Evolutionary conservation across 495 filamentous ascomycete genomes (phyloP), one percentile per base, ranked within the genome.

Genomic region (Aspergillus baeticus): DNA sequence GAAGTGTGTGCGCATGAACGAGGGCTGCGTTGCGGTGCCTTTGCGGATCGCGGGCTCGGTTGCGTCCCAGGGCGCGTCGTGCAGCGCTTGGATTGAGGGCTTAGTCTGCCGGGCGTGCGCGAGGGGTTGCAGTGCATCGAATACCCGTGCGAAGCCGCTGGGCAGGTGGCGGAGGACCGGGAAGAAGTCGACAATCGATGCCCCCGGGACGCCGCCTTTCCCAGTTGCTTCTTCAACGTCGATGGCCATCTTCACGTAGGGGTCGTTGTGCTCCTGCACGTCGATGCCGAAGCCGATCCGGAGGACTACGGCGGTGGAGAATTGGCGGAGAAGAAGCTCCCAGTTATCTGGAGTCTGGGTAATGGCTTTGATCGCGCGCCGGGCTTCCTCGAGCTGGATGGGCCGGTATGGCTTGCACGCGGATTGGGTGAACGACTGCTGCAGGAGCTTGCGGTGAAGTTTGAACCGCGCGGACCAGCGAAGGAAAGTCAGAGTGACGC

Each of bases 221-320:
- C 69, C 71, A 0, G 69, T 71, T 0, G 77, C 77, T 54, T 70
- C 62, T 31, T 68, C 65, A 6, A 75, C 76, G 29, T 77, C 76
- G 23, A 64, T 61, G 1, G 76, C 71, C 37, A 80, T 76, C 37
- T 78, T 63, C 13, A 79, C 69, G 35, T 72, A 77, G 0, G 72
- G 69, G 48, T 77, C 73, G 33, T 75, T 62, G 35, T 78, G 63
- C 18, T 62, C 64, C 35, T 63, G 52, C 11, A 81, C 62, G 4
- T 64, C 63, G 18, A 79, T 73, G 0, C 78, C 77, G 59, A 77
- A 79, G 2, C 72, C 74, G 41, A 79, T 74, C 0, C 71, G 61
- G 44, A 80, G 58, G 6, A 78, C 75, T 7, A 62, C 60, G 8
- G 60, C 60, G 1, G 60, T 62, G 0, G 60, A 58, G 22, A 59